phyloP scores from a whole-genome alignment of 345 rosid species.

The Salix suchowensis region DNA sequence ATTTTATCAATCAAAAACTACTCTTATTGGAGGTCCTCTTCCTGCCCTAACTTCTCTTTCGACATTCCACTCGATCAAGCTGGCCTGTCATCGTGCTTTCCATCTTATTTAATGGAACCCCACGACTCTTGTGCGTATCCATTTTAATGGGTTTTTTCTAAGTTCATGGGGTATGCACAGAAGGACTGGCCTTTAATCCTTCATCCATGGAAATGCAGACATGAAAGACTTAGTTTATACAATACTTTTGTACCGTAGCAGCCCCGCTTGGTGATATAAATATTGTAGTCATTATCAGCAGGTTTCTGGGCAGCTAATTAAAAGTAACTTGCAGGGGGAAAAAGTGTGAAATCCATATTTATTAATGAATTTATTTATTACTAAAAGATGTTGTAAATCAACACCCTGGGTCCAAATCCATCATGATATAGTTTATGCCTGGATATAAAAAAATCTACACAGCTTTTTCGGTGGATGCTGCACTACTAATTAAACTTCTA shows the following conservation, averaged over 20 bases:
- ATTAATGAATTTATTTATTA: background rate
- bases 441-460: background rate
- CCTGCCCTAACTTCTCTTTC: background rate
- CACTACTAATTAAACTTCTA: background rate
- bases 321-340: too few relatives aligned
- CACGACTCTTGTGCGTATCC: background rate
- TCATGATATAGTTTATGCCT: background rate
- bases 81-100: background rate
- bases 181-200: background rate
- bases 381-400: background rate
- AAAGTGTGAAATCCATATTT: too few relatives aligned
- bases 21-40: background rate
- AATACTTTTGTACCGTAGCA: background rate
- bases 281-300: background rate
- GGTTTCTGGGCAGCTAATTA: background rate
- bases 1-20: background rate
- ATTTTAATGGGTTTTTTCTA: background rate
- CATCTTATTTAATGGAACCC: background rate
- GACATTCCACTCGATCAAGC: conserved; percentile 2
- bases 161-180: background rate
- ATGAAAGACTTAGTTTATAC: background rate
- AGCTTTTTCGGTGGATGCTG: background rate
- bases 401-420: background rate
- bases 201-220: background rate
- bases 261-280: background rate